Conservation (phyloP, 2,329 filamentous ascomycete genomes). For the Xylaria sp. region DNA sequence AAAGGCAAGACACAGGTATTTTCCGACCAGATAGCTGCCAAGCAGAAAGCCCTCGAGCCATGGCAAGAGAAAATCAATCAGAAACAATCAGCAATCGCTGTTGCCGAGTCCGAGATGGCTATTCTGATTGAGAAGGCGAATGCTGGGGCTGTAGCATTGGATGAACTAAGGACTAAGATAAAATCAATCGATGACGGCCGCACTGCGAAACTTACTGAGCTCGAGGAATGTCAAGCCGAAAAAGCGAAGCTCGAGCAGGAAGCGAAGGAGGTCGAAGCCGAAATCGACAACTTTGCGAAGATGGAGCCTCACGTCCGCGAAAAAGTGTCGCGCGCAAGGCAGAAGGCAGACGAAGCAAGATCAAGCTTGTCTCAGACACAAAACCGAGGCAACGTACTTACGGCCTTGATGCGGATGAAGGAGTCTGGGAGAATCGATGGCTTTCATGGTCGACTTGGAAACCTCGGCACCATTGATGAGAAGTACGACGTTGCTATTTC, state of each 20-base stretch:
- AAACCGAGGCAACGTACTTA: slow-evolving; percentile 91
- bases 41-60: slow-evolving; percentile 94
- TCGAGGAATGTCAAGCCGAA: slow-evolving; percentile 79
- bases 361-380: slow-evolving; percentile 91
- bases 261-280: slow-evolving; percentile 74
- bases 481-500: slow-evolving; percentile 99
- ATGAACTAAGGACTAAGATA: slow-evolving; percentile 86
- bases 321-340: slow-evolving; percentile 87
- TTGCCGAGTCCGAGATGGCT: slow-evolving; percentile 92
- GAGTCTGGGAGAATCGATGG: slow-evolving; percentile 97
- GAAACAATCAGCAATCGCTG: slow-evolving; percentile 92
- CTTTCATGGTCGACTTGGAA: slow-evolving; percentile 94
- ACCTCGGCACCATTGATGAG: slow-evolving; percentile 91
- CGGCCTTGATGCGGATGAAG: slow-evolving; percentile 91
- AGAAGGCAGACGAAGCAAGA: slow-evolving; percentile 95
- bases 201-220: slow-evolving; percentile 75
- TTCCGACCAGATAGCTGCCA: slow-evolving; percentile 89
- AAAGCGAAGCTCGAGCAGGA: slow-evolving; percentile 80
- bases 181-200: slow-evolving; percentile 77
- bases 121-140: slow-evolving; percentile 92
- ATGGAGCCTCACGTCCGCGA: slow-evolving; percentile 85
- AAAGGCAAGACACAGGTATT: slow-evolving; percentile 97
- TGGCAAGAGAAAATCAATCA: slow-evolving; percentile 98
- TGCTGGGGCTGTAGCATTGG: slow-evolving; percentile 83
- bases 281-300: slow-evolving; percentile 76